Evolutionary conservation across 495 filamentous ascomycete genomes (phyloP).

Genomic region (Pyrenopolyporus hunteri): DNA sequence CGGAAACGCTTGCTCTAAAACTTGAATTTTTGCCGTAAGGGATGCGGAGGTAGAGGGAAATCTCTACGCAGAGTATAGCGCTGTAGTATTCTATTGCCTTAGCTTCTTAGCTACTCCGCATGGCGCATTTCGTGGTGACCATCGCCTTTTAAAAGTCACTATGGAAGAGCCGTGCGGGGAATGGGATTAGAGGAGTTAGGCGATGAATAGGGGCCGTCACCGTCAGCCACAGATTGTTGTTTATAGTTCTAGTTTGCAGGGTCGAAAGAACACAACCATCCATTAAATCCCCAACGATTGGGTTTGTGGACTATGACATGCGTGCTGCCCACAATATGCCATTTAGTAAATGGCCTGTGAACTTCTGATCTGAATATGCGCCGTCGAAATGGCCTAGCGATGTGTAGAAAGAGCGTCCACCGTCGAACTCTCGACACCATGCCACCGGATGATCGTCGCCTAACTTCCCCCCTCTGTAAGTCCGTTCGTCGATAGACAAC

Average conservation of each 20-base stretch:
- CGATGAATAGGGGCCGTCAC: too few species aligned
- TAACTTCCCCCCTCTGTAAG: constrained; percentile 41
- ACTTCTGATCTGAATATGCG: constrained; percentile 44
- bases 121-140: neutral
- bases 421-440: constrained; percentile 48
- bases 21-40: neutral
- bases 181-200: too few species aligned
- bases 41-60: constrained; percentile 1
- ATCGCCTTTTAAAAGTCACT: neutral
- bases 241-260: too few species aligned
- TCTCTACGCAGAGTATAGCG: constrained; percentile 2
- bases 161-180: constrained; percentile 24
- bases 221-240: neutral
- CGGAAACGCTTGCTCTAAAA: constrained; percentile 2
- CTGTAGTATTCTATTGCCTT: constrained; percentile 8
- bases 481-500: constrained; percentile 40
- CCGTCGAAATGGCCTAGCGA: constrained; percentile 50
- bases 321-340: constrained; percentile 46
- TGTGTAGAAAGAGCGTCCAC: constrained; percentile 47
- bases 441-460: constrained; percentile 45
- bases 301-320: neutral
- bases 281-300: too few species aligned
- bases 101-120: constrained; percentile 27
- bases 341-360: constrained; percentile 36
- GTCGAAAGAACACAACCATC: too few species aligned